phyloP scores from a whole-genome alignment of 495 filamentous ascomycete species.

The Hyaloscypha finlandica region DNA sequence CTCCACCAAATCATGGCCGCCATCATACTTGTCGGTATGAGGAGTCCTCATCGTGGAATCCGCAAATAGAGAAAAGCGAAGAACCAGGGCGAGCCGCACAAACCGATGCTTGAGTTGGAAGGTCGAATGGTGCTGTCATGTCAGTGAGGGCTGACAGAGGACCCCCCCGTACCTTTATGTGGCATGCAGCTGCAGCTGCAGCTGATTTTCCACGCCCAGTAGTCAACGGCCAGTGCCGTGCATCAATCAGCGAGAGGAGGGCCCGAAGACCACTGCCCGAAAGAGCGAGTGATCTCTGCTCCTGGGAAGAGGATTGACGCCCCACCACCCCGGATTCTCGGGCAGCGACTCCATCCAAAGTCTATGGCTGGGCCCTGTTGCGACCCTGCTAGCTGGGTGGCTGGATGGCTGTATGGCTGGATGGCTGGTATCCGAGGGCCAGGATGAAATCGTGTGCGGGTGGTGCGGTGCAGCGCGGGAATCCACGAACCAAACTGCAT shows the following conservation, averaged over 20 bases:
- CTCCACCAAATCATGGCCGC: background rate
- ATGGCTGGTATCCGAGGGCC: background rate
- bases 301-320: slow-evolving; percentile 17
- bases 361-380: background rate
- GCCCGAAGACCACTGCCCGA: background rate
- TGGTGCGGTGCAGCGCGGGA: background rate
- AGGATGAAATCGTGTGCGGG: background rate
- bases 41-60: background rate
- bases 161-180: slow-evolving; percentile 20
- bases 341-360: slow-evolving; percentile 23
- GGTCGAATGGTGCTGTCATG: background rate
- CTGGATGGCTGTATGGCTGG: background rate
- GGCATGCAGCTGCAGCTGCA: background rate
- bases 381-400: background rate
- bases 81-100: background rate
- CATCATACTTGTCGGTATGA: background rate
- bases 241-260: background rate
- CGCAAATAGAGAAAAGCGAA: background rate
- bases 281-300: slow-evolving; percentile 3
- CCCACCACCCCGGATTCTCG: slow-evolving; percentile 31
- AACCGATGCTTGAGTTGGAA: background rate
- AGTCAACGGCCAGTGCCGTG: slow-evolving; percentile 6
- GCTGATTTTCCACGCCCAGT: slow-evolving; percentile 15
- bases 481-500: slow-evolving; percentile 4
- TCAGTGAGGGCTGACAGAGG: background rate